A percentile compares a stretch with the other conserved stretches of the same genome.
phyloP scores from a whole-genome alignment of 2,329 filamentous ascomycete genomes.

The Trichoderma arundinaceum region DNA sequence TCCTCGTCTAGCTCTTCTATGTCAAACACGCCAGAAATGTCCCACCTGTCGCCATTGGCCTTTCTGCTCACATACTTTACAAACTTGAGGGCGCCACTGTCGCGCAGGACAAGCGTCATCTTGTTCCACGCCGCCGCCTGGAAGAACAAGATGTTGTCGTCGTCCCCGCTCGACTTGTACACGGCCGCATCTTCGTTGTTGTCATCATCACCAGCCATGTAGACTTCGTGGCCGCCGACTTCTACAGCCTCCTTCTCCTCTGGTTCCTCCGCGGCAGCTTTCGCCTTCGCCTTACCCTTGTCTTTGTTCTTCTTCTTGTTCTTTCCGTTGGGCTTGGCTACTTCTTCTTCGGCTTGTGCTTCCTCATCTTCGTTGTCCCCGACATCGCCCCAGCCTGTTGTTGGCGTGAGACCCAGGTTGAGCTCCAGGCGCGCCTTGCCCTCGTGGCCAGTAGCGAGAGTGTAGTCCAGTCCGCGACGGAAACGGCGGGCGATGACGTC shows the following conservation, averaged over 20 bases:
- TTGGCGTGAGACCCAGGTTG: conserved; percentile 85
- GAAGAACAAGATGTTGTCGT: conserved; percentile 71
- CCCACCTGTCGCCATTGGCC: conserved; percentile 90
- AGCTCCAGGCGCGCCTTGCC: conserved; percentile 82
- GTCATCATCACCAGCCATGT: conserved; percentile 88
- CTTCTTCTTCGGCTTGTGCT: conserved; percentile 41
- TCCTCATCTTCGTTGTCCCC: conserved; percentile 55
- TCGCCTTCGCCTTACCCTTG: conserved; percentile 42
- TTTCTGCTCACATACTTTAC: conserved; percentile 91
- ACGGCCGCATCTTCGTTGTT: conserved; percentile 78
- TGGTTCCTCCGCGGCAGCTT: conserved; percentile 38
- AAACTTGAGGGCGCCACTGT: conserved; percentile 85
- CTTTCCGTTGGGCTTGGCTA: conserved; percentile 41
- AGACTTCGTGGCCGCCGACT: conserved; percentile 82
- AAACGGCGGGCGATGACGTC: conserved; percentile 87
- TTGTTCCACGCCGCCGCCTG: conserved; percentile 81
- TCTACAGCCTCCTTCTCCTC: conserved; percentile 54
- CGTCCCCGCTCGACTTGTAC: conserved; percentile 80
- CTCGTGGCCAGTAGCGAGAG: conserved; percentile 84
- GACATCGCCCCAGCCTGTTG: conserved; percentile 80
- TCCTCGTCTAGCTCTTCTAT: conserved; percentile 63
- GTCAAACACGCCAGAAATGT: conserved; percentile 79
- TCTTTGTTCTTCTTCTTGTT: conserved; percentile 38
- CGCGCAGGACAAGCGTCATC: conserved; percentile 85
- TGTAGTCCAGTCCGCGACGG: conserved; percentile 86